Evolutionary conservation across 1,139 yeast species (phyloP).

Genomic region (Geotrichum europaeum): DNA sequence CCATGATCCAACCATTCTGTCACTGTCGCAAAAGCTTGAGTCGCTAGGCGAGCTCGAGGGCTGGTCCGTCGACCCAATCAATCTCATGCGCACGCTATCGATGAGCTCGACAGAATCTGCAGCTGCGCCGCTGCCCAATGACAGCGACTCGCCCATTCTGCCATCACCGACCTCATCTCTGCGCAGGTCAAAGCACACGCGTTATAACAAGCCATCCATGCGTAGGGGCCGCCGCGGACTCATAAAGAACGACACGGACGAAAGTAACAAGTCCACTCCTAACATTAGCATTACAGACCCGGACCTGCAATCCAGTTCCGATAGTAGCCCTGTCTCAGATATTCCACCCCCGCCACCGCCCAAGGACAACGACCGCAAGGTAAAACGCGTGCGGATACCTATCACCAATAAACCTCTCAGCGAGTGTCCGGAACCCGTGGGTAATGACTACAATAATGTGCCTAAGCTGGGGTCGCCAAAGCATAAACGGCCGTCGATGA

Average conservation of each 20-base stretch:
- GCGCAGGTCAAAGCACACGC: constrained; percentile 28
- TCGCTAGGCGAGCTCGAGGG: constrained; percentile 33
- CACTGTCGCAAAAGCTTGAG: constrained; percentile 29
- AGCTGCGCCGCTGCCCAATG: constrained; percentile 21
- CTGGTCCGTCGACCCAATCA: constrained; percentile 33
- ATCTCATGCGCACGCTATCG: constrained; percentile 28
- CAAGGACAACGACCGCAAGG: background rate
- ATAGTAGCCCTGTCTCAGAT: background rate
- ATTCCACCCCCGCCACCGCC: background rate
- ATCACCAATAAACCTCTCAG: constrained; percentile 11
- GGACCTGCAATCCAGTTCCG: background rate
- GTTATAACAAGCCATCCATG: constrained; percentile 26
- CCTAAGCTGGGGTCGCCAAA: constrained; percentile 6
- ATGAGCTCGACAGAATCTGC: constrained; percentile 12
- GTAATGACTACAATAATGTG: constrained; percentile 16
- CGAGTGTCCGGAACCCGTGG: constrained; percentile 9
- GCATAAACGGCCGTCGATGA: constrained; percentile 8
- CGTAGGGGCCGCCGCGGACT: constrained; percentile 21
- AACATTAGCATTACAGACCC: background rate
- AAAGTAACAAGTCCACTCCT: background rate
- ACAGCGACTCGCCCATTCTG: constrained; percentile 30
- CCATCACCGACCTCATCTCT: constrained; percentile 29
- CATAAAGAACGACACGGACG: background rate
- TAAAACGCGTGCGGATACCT: constrained; percentile 8
- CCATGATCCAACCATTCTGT: constrained; percentile 26